Conservation (phyloP, 2,329 filamentous ascomycete species). For the Monosporascus sp. region DNA sequence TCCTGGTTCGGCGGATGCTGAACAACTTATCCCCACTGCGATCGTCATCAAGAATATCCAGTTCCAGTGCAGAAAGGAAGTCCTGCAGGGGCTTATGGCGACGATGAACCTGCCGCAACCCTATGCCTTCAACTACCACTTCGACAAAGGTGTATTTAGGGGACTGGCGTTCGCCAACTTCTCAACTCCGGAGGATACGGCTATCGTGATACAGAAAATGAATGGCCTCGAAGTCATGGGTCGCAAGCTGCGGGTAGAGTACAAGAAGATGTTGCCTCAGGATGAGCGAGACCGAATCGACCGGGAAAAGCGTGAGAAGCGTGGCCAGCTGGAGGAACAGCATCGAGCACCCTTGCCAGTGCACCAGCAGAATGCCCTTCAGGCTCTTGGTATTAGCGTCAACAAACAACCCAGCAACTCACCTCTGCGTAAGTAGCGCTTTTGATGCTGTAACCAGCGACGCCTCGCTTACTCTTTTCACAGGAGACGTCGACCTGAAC, state of each 20-base stretch:
- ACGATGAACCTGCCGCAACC: constrained; percentile 89
- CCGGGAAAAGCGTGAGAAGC: constrained; percentile 90
- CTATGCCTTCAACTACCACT: constrained; percentile 99
- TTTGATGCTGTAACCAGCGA: neutral
- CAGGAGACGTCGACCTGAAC: constrained; percentile 78
- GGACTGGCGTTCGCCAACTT: constrained; percentile 98
- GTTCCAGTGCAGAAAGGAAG: constrained; percentile 96
- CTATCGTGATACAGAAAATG: constrained; percentile 84
- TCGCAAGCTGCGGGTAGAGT: constrained; percentile 90
- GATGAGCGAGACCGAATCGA: constrained; percentile 94
- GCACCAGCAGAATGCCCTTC: constrained; percentile 81
- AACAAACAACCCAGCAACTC: constrained; percentile 54
- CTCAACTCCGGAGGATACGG: constrained; percentile 89
- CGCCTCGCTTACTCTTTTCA: constrained; percentile 7
- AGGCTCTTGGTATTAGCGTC: constrained; percentile 64
- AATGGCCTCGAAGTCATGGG: constrained; percentile 96
- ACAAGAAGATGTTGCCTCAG: constrained; percentile 98
- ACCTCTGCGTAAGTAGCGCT: constrained; percentile 38
- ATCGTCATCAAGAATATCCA: constrained; percentile 99
- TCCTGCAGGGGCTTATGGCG: constrained; percentile 87
- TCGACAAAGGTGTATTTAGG: constrained; percentile 95
- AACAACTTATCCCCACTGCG: constrained; percentile 94
- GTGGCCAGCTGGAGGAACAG: constrained; percentile 94
- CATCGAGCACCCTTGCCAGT: constrained; percentile 69
- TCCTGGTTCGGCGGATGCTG: constrained; percentile 52